Base-by-base conservation (phyloP, 2,329 filamentous ascomycete genomes). In the Erysiphe pulchra region DNA sequence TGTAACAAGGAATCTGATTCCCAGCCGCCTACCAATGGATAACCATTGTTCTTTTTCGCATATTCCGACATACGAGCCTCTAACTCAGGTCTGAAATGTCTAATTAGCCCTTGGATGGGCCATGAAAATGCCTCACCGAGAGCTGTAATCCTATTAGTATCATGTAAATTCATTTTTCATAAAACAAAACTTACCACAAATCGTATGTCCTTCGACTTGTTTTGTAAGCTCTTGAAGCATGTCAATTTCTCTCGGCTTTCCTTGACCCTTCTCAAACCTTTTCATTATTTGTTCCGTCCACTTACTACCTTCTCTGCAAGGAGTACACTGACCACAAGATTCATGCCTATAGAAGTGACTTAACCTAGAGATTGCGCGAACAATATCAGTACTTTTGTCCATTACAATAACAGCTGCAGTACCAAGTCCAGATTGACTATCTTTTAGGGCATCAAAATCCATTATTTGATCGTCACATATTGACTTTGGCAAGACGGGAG, bases 231-330 rank as follows among this genome's bases (percentile, higher is more conserved):
- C 90, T 68, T 94, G 90, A 54, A 98, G 73, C 90, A 98, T 98
- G 62, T 98, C 90, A 61, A 98, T 98, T 66, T 98, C 90, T 50
- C 90, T 73, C 63, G 79, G 76, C 50, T 82, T 77, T 49, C 82
- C 90, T 63, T 83, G 75, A 48, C 90, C 90, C 62, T 81, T 80
- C 69, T 92, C 85, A 56, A 98, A 92, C 47, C 90, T 80, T 63
- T 80, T 70, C 90, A 98, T 95, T 63, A 98, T 95, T 70, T 98
- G 86, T 65, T 92, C 81, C 11, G 87, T 94, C 90, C 90, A 98
- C 69, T 92, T 94, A 69, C 80, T 92, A 53, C 90, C 90, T 67
- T 98, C 90, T 61, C 90, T 81, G 73, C 90, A 98, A n/a, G 90
- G 90, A 48, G 90, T 98, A 70, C 90, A 98, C 68, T 98, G 90